Conservation (phyloP, 2,329 filamentous ascomycete species). For the Colletotrichum spaethianum region DNA sequence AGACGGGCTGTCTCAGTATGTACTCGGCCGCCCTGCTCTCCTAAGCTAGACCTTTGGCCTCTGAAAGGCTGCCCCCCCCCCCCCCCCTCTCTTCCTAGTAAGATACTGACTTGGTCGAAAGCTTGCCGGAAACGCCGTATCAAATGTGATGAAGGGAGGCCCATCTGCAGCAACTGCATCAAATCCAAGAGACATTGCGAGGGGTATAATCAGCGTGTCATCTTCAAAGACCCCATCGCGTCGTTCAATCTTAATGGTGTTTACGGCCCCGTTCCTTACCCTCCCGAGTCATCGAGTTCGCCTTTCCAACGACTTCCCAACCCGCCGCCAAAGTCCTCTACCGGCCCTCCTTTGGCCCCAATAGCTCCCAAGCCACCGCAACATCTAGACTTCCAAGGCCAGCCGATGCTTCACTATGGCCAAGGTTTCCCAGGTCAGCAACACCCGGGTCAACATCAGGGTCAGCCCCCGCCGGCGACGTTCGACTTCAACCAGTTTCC, state of each 20-base stretch:
- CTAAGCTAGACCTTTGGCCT: neutral
- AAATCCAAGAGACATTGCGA: slow-evolving; percentile 89
- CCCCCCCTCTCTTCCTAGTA: slow-evolving; percentile 8
- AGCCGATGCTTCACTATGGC: slow-evolving; percentile 48
- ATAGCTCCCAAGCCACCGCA: slow-evolving; percentile 68
- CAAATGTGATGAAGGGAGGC: slow-evolving; percentile 94
- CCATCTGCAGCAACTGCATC: slow-evolving; percentile 86
- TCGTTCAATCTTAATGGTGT: slow-evolving; percentile 65
- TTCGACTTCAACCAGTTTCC: slow-evolving; percentile 46
- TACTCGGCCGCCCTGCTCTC: slow-evolving; percentile 41
- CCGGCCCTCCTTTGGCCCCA: slow-evolving; percentile 56
- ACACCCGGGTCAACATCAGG: slow-evolving; percentile 40
- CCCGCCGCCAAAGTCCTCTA: slow-evolving; percentile 56
- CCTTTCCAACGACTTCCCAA: slow-evolving; percentile 61
- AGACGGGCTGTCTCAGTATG: slow-evolving; percentile 92
- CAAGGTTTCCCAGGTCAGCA: slow-evolving; percentile 46
- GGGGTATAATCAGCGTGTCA: slow-evolving; percentile 84
- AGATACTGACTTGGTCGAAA: slow-evolving; percentile 52
- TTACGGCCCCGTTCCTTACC: slow-evolving; percentile 61
- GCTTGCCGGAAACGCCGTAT: slow-evolving; percentile 95
- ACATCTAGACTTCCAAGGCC: slow-evolving; percentile 51
- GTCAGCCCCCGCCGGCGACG: slow-evolving; percentile 40
- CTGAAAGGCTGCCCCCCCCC: neutral
- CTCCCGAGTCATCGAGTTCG: slow-evolving; percentile 60
- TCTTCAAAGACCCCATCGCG: slow-evolving; percentile 82